These are phyloP conservation scores for Penicillium sp. DNA, from an alignment of 2,329 filamentous ascomycete genomes.

Conservation along the genomic window DNA sequence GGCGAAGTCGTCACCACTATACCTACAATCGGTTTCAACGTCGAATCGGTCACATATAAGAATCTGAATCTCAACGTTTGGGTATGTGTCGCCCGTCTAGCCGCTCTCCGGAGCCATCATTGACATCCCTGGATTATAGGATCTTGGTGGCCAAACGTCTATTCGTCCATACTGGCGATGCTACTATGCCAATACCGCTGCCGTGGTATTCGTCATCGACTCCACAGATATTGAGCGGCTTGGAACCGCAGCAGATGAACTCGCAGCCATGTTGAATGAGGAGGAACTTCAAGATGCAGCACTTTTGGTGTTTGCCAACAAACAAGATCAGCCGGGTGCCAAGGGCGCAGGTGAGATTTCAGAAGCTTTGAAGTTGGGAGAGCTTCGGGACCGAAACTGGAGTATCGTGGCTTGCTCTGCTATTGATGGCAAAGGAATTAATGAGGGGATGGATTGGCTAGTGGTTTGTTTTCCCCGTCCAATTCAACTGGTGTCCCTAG, in stretches of 20 bases:
- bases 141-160: constrained; percentile 95
- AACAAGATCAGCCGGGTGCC: constrained; percentile 95
- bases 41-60: constrained; percentile 97
- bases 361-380: constrained; percentile 82
- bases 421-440: constrained; percentile 89
- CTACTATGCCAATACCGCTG: constrained; percentile 98
- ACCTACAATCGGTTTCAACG: constrained; percentile 98
- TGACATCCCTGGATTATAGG: constrained; percentile 47
- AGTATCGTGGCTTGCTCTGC: constrained; percentile 97
- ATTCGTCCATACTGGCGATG: constrained; percentile 99
- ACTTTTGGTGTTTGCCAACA: constrained; percentile 94
- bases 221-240: constrained; percentile 95
- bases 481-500: constrained; percentile 4
- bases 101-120: not conserved
- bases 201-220: constrained; percentile 98
- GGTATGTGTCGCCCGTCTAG: constrained; percentile 54
- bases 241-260: constrained; percentile 85
- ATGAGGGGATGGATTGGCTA: constrained; percentile 98
- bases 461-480: constrained; percentile 59
- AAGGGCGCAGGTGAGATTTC: constrained; percentile 96
- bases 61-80: constrained; percentile 99
- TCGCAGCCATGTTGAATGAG: constrained; percentile 93
- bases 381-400: constrained; percentile 96
- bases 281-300: constrained; percentile 92
- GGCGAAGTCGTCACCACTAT: constrained; percentile 98